phyloP scores from a whole-genome alignment of 2,329 filamentous ascomycete species.

The Ciborinia camelliae region DNA sequence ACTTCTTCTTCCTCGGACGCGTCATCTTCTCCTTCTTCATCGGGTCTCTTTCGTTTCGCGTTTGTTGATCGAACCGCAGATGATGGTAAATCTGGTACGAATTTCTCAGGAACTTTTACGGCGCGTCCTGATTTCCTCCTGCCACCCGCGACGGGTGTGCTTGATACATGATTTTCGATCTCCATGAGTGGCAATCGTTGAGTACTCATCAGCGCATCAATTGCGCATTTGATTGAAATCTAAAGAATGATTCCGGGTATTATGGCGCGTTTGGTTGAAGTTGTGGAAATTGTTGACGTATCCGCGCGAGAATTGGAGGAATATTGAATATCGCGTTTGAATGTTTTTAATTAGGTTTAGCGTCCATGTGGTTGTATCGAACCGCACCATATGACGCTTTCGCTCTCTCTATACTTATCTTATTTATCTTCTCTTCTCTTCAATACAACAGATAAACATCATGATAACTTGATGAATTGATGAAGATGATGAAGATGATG shows the following conservation, averaged over 20 bases:
- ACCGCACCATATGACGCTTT: not conserved
- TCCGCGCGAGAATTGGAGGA: conserved; percentile 2
- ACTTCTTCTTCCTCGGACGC: conserved; percentile 49
- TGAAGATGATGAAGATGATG: not conserved
- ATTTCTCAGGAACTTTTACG: conserved; percentile 58
- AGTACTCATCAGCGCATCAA: conserved; percentile 41
- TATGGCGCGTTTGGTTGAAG: not conserved
- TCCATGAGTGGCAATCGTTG: conserved; percentile 49
- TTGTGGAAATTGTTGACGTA: conserved; percentile 12
- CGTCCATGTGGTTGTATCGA: not conserved
- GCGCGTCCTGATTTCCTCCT: conserved; percentile 69
- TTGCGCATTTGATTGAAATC: conserved; percentile 5
- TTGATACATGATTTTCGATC: conserved; percentile 52
- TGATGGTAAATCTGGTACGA: conserved; percentile 47
- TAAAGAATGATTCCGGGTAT: not conserved
- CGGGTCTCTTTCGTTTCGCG: conserved; percentile 55
- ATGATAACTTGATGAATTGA: not conserved
- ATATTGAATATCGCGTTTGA: conserved; percentile 15
- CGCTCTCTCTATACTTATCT: not conserved
- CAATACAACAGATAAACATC: not conserved
- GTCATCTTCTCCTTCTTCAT: conserved; percentile 46
- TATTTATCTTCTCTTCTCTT: not conserved
- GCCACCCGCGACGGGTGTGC: conserved; percentile 48
- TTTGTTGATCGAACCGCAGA: conserved; percentile 41
- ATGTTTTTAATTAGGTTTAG: conserved; percentile 19